phyloP scores from a whole-genome alignment of 768 basidiomycete species.

The Rhodotorula kratochvilovae region DNA sequence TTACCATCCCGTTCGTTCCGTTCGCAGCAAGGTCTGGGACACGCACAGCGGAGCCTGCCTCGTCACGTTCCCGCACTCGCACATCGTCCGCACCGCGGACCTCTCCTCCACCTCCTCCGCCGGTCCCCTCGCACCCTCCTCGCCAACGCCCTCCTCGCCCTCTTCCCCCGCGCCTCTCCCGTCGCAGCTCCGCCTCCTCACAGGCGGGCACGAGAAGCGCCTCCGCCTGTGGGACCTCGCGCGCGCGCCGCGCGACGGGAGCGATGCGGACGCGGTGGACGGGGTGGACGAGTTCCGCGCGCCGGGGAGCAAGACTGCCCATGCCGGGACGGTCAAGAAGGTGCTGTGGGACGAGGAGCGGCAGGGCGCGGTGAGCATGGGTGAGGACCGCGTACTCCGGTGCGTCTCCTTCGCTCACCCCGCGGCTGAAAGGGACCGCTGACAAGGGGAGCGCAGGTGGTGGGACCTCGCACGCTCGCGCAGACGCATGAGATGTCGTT shows the following conservation, averaged over 20 bases:
- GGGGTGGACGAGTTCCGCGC: slow-evolving; percentile 13
- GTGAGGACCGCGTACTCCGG: slow-evolving; percentile 89
- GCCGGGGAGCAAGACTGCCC: slow-evolving; percentile 58
- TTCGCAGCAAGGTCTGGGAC: slow-evolving; percentile 35
- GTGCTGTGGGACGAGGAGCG: slow-evolving; percentile 75
- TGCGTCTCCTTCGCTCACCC: slow-evolving; percentile 48
- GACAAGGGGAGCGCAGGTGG: slow-evolving; percentile 59
- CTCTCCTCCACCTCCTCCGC: slow-evolving; percentile 53
- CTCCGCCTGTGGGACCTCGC: slow-evolving; percentile 87
- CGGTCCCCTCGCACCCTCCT: slow-evolving; percentile 48
- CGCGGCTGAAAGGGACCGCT: background rate
- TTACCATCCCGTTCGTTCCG: slow-evolving; percentile 1
- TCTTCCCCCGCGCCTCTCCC: background rate
- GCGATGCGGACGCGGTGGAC: background rate
- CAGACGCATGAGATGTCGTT: slow-evolving; percentile 60
- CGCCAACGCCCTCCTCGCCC: background rate
- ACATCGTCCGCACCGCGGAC: slow-evolving; percentile 94
- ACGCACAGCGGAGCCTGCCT: slow-evolving; percentile 60
- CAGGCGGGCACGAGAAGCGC: slow-evolving; percentile 96
- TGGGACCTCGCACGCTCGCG: slow-evolving; percentile 85
- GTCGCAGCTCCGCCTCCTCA: slow-evolving; percentile 62
- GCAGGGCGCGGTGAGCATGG: slow-evolving; percentile 73
- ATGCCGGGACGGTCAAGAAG: slow-evolving; percentile 85
- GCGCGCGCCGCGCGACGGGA: slow-evolving; percentile 52
- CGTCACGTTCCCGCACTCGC: slow-evolving; percentile 96